Base-by-base conservation (phyloP, 1,284 basidiomycete species). In the Chondrostereum purpureum region DNA sequence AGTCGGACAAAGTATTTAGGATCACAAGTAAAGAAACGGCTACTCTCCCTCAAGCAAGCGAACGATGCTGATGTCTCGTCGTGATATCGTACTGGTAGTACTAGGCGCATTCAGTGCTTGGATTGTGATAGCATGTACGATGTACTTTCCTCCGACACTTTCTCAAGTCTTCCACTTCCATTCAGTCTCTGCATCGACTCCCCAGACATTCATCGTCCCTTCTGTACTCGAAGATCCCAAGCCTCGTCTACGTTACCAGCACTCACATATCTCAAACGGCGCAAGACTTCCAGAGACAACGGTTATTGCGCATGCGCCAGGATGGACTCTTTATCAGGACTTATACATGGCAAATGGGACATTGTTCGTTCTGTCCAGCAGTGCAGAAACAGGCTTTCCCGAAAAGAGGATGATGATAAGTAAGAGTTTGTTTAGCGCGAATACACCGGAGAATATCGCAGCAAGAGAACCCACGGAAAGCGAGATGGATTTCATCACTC, bases 241-340 rank as follows among this genome's bases (percentile, higher is more conserved):
- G 21, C 43, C 6, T 14, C 49, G 33, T 21, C 47, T 14, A 41
- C 43, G 4, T 14, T 33, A 45, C 16, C 37, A 46, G 34, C 27
- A 33, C 35, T 13, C 16, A 21, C 20, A 27, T 42, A 41, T 17
- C 10, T 13, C 13, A 46, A 6, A 16, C 45, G 12, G 42, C 43
- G n/a, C 27, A 31, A 31, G n/a, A 31, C 42, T 54, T 8, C 65
- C 68, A 5, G 66, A 72, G 49, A 76, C 74, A 0, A 60, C 61
- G n/a, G 50, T 76, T 35, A 54, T 70, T 18, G 62, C 68, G 16
- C 74, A 75, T 44, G 69, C 68, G 11, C 68, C 71, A 42, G 81
- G 82, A 31, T 84, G 81, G 80, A 83, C 81, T 1, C 61, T 83
- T 35, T 80, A 82, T 54, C 71, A 71, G 39, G 71, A 80, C 50